Evolutionary conservation across 2,329 filamentous ascomycete genomes (phyloP), one percentile per base, ranked within the genome.

Genomic region (Dothidotthia symphoricarpi): DNA sequence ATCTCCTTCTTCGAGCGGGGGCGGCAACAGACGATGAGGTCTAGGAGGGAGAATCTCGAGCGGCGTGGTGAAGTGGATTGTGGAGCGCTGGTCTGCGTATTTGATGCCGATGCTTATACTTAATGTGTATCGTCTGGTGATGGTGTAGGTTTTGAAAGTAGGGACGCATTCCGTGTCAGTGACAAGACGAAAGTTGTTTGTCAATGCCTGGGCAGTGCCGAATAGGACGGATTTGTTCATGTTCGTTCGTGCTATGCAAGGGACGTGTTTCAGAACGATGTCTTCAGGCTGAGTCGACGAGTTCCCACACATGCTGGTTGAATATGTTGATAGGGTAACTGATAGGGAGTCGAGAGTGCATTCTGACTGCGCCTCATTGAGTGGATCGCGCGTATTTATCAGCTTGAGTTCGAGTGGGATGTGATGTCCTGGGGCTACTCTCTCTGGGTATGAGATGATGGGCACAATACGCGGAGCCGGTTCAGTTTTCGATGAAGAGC

Each of bases 91-190:
- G n/a, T 43, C 45, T 11, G 49, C 40, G 32, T 47, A 63, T 27
- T 51, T 57, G 28, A 66, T 45, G 24, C 56, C 59, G 4, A 66
- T 45, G 3, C 46, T 40, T 3, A 65, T 40, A 8, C 35, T 46
- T 15, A 67, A 47, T 6, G 42, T 45, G 37, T 67, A 66, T 1
- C 53, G 48, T 2, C 61, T 53, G 2, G 54, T 62, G 16, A 66
- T 51, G 3, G 54, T 60, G 36, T 63, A 66, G 1, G 63, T 64
- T 24, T 55, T 63, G 48, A 66, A 65, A 1, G 56, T 58, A 1
- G 63, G 63, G 1, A 65, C 51, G 32, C 61, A 63, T 36, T 66
- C 60, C 6, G 39, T 42, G 28, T 65, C 55, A 25, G 66, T 58
- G 12, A 64, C 45, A 8, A 64, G 46, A 28, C 61, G 57, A 39